phyloP scores from a whole-genome alignment of 305 asterid species.

The Fraxinus velutina region DNA sequence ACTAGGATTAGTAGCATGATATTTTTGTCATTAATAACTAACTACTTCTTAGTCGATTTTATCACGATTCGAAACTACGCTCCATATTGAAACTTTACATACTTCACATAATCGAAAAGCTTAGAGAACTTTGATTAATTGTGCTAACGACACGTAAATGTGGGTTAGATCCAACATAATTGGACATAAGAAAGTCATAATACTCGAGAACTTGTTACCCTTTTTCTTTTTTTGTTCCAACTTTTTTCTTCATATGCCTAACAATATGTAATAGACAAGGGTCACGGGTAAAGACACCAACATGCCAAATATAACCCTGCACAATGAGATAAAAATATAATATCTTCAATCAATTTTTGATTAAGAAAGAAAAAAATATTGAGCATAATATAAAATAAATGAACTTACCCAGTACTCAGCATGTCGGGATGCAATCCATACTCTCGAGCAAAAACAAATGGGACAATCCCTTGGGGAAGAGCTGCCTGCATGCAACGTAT shows the following conservation, averaged over 20 bases:
- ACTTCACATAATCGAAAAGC: background rate
- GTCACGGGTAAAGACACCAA: slow-evolving; percentile 66
- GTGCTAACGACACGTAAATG: background rate
- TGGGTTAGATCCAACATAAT: slow-evolving; percentile 10
- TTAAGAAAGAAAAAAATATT: background rate
- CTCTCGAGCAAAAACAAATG: slow-evolving; percentile 74
- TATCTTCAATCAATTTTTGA: background rate
- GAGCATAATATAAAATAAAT: background rate
- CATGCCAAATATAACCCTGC: slow-evolving; percentile 84
- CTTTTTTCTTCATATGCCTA: slow-evolving; percentile 48
- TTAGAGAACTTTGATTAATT: background rate
- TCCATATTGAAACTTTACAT: background rate
- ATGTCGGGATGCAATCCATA: slow-evolving; percentile 70
- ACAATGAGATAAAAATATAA: slow-evolving; percentile 14
- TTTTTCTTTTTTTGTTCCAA: background rate
- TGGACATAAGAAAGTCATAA: background rate
- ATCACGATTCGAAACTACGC: background rate
- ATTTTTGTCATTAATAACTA: background rate
- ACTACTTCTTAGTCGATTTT: background rate
- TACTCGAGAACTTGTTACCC: background rate
- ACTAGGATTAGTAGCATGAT: background rate
- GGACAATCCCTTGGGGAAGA: slow-evolving; percentile 72
- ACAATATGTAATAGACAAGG: slow-evolving; percentile 54
- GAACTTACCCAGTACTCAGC: slow-evolving; percentile 59
- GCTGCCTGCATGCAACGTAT: slow-evolving; percentile 47